Conservation (phyloP, 768 basidiomycete genomes). For the Mycena olivaceomarginata region DNA sequence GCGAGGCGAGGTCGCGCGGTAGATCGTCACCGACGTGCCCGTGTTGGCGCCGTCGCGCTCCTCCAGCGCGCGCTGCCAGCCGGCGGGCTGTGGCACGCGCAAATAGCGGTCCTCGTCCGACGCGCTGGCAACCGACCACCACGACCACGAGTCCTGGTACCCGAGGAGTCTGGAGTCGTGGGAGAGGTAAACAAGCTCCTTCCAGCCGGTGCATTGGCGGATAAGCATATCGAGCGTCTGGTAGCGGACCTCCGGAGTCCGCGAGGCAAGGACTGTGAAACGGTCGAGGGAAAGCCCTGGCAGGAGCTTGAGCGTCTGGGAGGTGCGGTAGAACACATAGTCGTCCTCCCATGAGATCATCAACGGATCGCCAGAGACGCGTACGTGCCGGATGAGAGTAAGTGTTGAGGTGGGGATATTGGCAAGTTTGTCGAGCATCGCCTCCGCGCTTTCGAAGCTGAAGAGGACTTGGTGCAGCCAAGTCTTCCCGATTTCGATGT, state of each 20-base stretch:
- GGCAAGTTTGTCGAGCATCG: conserved; percentile 23
- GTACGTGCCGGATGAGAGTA: conserved; percentile 13
- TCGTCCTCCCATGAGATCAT: conserved; percentile 9
- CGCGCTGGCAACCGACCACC: neutral
- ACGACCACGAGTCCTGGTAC: conserved; percentile 14
- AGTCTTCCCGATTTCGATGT: conserved; percentile 4
- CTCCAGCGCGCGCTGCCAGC: conserved; percentile 20
- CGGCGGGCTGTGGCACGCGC: conserved; percentile 21
- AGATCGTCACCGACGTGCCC: conserved; percentile 17
- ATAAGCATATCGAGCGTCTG: conserved; percentile 26
- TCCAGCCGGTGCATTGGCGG: conserved; percentile 24
- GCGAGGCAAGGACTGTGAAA: conserved; percentile 19
- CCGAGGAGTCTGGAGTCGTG: conserved; percentile 16
- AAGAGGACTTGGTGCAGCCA: conserved; percentile 26
- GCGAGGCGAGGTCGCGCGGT: neutral
- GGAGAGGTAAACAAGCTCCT: conserved; percentile 27
- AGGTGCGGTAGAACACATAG: conserved; percentile 12
- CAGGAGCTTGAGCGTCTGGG: conserved; percentile 21
- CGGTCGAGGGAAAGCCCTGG: conserved; percentile 28
- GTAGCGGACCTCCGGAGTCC: conserved; percentile 5
- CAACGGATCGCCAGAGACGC: conserved; percentile 17
- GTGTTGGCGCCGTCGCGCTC: conserved; percentile 7
- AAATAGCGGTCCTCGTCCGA: conserved; percentile 8
- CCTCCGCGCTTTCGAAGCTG: conserved; percentile 5
- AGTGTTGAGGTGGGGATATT: conserved; percentile 10